Base-by-base conservation (phyloP, 495 filamentous ascomycete species). In the Daldinia decipiens region DNA sequence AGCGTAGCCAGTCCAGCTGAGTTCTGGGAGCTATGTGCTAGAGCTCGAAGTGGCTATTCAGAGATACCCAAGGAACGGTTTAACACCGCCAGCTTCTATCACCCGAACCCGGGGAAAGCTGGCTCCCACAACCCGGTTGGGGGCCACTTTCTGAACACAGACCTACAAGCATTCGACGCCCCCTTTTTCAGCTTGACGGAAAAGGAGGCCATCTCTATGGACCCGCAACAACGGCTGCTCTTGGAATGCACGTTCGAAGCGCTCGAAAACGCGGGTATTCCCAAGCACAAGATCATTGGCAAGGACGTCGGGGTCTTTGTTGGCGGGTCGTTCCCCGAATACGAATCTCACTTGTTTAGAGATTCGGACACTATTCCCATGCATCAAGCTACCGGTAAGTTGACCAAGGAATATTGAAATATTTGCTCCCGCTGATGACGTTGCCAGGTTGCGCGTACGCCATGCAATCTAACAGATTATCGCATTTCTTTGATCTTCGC, bases 191-290 rank as follows among this genome's bases (percentile, higher is more conserved):
- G 92, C 74, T 90, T 97, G 85, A 64, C 90, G 83, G 77, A 80
- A 60, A 80, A 81, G 67, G 82, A 97, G 80, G 93, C 93, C 8
- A 87, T 89, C 47, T 91, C 93, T 21, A 92, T 93, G 59, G 93
- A 97, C 74, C 93, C 93, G 6, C 92, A 93, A 73, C 93, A 94
- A 74, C 89, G 93, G 24, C 81, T 95, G 31, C 88, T 92, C 1
- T 82, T 97, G 12, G 87, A 92, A 39, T 94, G 90, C 59, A 92
- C 92, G 1, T 97, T 94, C 71, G 92, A 95, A 70, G 93, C 93
- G 0, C 83, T 97, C 4, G 93, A 97, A 76, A 93, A 91, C 84
- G 91, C 92, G n/a, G 93, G 93, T 0, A 90, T 94, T 68, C 87
- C 90, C 38, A 93, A 93, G 3, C 90, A 93, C 3, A 88, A 87